These are phyloP conservation scores for Thalia dealbata DNA, from an alignment of 176 grass and related monocot species.

Conservation along the genomic window DNA sequence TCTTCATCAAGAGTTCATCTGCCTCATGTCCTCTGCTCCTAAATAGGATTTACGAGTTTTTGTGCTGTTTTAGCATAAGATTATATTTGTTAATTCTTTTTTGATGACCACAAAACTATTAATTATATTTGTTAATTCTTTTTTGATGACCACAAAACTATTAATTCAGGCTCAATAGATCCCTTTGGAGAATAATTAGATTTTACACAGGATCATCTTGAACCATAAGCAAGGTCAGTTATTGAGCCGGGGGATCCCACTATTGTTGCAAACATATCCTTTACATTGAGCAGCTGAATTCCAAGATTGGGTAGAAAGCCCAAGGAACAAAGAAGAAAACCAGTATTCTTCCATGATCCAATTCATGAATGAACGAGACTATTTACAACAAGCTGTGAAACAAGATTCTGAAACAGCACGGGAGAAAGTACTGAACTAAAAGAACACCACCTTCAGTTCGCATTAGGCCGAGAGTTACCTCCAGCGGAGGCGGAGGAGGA, in stretches of 20 bases:
- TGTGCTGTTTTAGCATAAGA: neutral
- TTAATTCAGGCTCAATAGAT: too few species aligned
- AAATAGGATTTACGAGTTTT: too few species aligned
- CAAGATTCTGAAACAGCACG: neutral
- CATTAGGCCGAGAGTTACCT: slow-evolving; percentile 22
- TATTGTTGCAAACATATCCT: neutral
- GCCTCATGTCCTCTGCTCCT: too few species aligned
- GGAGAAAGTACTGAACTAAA: neutral
- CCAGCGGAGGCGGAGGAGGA: neutral
- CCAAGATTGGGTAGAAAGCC: neutral
- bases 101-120: neutral
- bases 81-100: neutral
- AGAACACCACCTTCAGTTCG: slow-evolving; percentile 1
- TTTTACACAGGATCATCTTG: too few species aligned
- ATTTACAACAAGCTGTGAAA: slow-evolving; percentile 3
- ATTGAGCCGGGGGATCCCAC: neutral
- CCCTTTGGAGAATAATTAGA: too few species aligned
- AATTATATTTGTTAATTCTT: neutral
- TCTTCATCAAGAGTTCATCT: too few species aligned
- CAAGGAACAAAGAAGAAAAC: neutral
- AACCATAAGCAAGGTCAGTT: neutral
- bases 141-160: neutral
- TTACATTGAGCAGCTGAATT: neutral
- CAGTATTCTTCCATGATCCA: slow-evolving; percentile 15
- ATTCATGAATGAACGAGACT: neutral